Evolutionary conservation across 2,329 filamentous ascomycete genomes (phyloP), one percentile per base, ranked within the genome.

Genomic region (Triangularia setosa): DNA sequence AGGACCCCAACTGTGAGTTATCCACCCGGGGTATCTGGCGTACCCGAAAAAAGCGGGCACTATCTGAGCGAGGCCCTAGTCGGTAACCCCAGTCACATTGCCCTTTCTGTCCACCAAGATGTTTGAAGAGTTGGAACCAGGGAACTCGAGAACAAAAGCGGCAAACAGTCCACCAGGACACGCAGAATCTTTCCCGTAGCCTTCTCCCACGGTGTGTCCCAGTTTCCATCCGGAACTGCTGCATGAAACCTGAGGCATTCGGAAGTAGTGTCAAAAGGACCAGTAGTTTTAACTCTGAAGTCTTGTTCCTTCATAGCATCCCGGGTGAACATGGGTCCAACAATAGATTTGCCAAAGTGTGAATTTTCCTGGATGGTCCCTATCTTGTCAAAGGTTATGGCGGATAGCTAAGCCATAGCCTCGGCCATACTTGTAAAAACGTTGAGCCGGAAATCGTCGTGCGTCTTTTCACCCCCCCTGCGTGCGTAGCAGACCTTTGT

Each of bases 61-160:
- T 0, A 75, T 68, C 0, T 74, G 78, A 16, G 78, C 74, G 52
- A 73, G 77, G 60, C 80, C 65, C 77, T 76, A 81, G 64, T 80
- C 77, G 3, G 79, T 28, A 0, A 80, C 44, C 7, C 68, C 78
- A 0, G 74, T 76, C 4, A 80, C 63, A 0, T 64, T 66, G 1
- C 75, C 75, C 7, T 73, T 24, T 0, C 75, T 69, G 44, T 80
- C 70, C 1, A 79, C 72, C n/a, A 80, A 67, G 9, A 81, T 76
- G 61, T 81, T 80, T 72, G 69, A 66, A 1, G 63, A 68, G 61
- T 71, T 67, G 16, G 67, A 67, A 44, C 67, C 68, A 7, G 69
- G 70, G 35, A 60, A 23, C 4, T 55, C 63, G 23, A 70, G 63
- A n/a, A 68, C 60, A 44, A 71, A 69, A 16, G 9, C 9, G 8